A percentile compares a stretch with the other conserved stretches of the same genome.
Evolutionary conservation across 371 early-diverging fungal genomes (phyloP).

Genomic region (Mucor plumbeus): DNA sequence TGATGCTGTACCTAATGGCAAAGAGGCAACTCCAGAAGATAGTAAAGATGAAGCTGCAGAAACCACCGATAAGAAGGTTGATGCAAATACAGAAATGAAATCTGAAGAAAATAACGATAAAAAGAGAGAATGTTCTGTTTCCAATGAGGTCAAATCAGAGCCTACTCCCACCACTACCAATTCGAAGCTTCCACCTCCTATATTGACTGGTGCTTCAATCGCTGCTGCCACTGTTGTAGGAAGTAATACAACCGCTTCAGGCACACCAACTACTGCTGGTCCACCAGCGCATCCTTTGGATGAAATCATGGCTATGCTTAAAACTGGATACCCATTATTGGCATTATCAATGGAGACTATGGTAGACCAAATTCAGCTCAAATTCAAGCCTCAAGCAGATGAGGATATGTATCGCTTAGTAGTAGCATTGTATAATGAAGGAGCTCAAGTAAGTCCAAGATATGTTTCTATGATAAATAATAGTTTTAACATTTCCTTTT

Average conservation of each 20-base stretch:
- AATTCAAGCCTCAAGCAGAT: constrained; percentile 91
- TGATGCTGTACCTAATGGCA: not conserved
- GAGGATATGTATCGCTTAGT: constrained; percentile 96
- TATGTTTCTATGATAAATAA: not conserved
- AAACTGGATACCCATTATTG: constrained; percentile 93
- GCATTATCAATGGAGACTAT: constrained; percentile 96
- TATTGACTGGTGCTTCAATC: not conserved
- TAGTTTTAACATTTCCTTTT: not conserved
- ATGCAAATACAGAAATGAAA: not conserved
- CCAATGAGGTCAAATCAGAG: constrained; percentile 13
- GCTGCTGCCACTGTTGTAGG: not conserved
- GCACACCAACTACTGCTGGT: constrained; percentile 8
- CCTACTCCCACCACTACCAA: not conserved
- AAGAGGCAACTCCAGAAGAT: not conserved
- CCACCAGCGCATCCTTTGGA: constrained; percentile 68
- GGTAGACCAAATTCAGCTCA: constrained; percentile 93
- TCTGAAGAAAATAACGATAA: not conserved
- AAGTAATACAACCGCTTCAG: not conserved
- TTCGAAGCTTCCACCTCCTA: constrained; percentile 3
- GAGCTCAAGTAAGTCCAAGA: constrained; percentile 70
- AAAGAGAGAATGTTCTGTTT: not conserved
- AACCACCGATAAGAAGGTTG: not conserved
- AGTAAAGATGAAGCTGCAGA: not conserved
- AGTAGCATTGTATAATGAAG: constrained; percentile 87
- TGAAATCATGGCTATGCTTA: constrained; percentile 95